A percentile compares a stretch with the other conserved stretches of the same genome.
These are phyloP conservation scores for Aureobasidium musti DNA, from an alignment of 2,329 filamentous ascomycete genomes.

Conservation along the genomic window DNA sequence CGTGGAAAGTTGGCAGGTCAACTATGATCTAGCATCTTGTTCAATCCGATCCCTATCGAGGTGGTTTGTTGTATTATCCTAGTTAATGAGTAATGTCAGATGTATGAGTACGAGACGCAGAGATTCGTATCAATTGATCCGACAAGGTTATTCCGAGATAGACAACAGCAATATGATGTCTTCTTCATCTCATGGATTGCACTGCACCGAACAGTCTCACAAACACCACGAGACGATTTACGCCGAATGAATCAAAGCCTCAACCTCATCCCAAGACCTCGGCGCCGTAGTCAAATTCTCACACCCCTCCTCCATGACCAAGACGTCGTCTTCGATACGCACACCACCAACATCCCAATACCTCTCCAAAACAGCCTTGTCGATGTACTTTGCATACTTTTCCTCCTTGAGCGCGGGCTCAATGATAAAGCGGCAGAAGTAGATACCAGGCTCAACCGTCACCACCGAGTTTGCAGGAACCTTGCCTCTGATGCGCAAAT, in stretches of 20 bases:
- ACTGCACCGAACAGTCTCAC: too few species aligned
- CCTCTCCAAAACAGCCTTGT: slow-evolving; percentile 63
- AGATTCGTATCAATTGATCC: too few species aligned
- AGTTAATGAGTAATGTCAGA: slow-evolving; percentile 8
- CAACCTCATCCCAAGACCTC: slow-evolving; percentile 54
- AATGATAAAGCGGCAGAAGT: slow-evolving; percentile 74
- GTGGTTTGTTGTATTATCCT: neutral
- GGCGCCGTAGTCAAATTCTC: slow-evolving; percentile 83
- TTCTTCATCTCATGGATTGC: too few species aligned
- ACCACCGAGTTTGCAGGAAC: slow-evolving; percentile 80
- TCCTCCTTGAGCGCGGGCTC: slow-evolving; percentile 67
- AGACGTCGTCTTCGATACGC: slow-evolving; percentile 83
- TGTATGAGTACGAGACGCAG: neutral
- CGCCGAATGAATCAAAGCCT: slow-evolving; percentile 30
- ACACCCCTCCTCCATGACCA: slow-evolving; percentile 73
- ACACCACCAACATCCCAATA: slow-evolving; percentile 85
- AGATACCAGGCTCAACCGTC: slow-evolving; percentile 90
- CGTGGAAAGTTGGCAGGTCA: slow-evolving; percentile 21
- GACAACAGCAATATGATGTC: too few species aligned
- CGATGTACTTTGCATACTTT: slow-evolving; percentile 64
- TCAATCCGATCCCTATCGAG: neutral
- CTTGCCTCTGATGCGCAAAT: slow-evolving; percentile 74
- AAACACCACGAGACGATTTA: too few species aligned
- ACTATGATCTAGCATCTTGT: slow-evolving; percentile 7
- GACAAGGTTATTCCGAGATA: too few species aligned